Evolutionary conservation across 352 stramenopile genomes (phyloP), one percentile per base, ranked within the genome.

Genomic region (Pythium plurisporium): DNA sequence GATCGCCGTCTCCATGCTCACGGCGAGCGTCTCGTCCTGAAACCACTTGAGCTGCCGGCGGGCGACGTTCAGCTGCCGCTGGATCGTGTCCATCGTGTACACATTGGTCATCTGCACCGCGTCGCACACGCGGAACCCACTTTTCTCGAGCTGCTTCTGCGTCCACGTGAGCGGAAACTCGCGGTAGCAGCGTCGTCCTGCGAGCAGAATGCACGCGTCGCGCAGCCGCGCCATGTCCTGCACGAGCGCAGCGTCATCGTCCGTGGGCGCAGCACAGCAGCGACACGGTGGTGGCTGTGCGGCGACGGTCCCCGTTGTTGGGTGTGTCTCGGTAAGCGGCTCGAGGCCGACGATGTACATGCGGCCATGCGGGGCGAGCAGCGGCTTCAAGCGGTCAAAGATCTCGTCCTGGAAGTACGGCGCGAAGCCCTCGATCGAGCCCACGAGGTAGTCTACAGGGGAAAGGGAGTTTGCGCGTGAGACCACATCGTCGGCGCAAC

Each of bases 371-470:
- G 78, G 79, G 26, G 75, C 76, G 0, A 94, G 55, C 40, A 85
- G 72, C 15, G 42, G 57, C 9, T 70, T 53, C 2, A 96, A 62
- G 33, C 86, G 72, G 2, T 75, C 48, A 34, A 96, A 85, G 47
- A 94, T 87, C n/a, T 73, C 33, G 64, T 94, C 84, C 68, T 96
- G 86, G 52, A 84, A 82, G 61, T 90, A 96, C 2, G 86, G 86
- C 27, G 70, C 77, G 51, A 94, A 93, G 38, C 84, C 86, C 65
- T 94, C 86, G 57, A 96, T 91, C 0, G 86, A 87, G 19, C 86
- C 86, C 27, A 96, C 79, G 10, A 96, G 69, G 65, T 96, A 96
- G 60, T 96, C 86, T 64, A 30, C n/a, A 4, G 6, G 20, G 11
- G 12, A 6, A 17, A 11, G 5, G 11, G 20, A 42, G 36, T 42